Evolutionary conservation across 208 protist genomes (phyloP).

Genomic region (Herpetomonas tarakana): DNA sequence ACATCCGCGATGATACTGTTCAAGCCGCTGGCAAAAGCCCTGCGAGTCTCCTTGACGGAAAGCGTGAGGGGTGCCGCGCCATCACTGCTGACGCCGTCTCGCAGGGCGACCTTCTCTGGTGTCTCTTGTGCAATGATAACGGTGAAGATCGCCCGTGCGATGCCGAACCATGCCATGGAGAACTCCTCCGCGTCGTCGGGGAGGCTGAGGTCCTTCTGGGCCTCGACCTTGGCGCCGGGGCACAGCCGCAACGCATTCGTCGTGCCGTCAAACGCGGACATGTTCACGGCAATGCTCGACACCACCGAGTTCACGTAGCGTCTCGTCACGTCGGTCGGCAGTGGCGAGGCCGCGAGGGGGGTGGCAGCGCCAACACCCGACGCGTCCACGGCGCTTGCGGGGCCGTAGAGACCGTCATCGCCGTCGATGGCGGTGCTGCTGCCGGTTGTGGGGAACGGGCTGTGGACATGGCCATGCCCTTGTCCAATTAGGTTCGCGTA

Average conservation of each 20-base stretch:
- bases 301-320: not conserved
- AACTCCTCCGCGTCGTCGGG: conserved; percentile 30
- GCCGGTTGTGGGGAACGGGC: not conserved
- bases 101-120: conserved; percentile 8
- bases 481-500: too few relatives aligned
- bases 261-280: conserved; percentile 13
- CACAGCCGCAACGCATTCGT: conserved; percentile 11
- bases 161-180: conserved; percentile 34
- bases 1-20: conserved; percentile 26
- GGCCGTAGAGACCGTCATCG: not conserved
- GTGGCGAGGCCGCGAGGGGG: not conserved
- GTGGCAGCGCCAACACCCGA: not conserved
- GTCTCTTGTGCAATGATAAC: conserved; percentile 16
- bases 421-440: not conserved
- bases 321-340: not conserved
- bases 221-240: conserved; percentile 7
- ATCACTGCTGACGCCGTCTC: not conserved
- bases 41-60: conserved; percentile 14
- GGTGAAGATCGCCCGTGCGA: conserved; percentile 24
- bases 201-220: conserved; percentile 5
- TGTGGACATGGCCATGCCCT: too few relatives aligned
- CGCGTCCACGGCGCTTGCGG: not conserved
- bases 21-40: conserved; percentile 20
- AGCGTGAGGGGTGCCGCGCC: conserved; percentile 2
- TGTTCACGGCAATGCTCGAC: not conserved